Evolutionary conservation across 2,329 filamentous ascomycete genomes (phyloP), one percentile per base, ranked within the genome.

Genomic region (Teratosphaeria zuluensis): DNA sequence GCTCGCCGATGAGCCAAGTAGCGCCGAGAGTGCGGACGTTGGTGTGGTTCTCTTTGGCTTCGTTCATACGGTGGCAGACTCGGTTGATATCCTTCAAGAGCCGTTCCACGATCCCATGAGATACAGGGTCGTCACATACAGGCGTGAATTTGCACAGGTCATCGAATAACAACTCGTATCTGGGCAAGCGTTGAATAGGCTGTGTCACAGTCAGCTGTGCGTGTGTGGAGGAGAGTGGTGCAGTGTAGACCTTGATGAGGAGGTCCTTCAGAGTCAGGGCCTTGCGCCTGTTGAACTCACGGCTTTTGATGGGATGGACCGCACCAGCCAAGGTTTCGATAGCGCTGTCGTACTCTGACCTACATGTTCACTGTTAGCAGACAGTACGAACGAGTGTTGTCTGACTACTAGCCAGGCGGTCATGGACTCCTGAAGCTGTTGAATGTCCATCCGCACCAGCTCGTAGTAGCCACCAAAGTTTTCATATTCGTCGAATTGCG

Each of bases 401-500:
- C 9, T 21, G 24, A 11, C 8, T 33, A 54, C 58, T 42, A 30
- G 57, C 89, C 90, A 95, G 55, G 87, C 81, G 84, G 84, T 64
- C 89, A 64, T 81, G 6, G 81, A 82, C 60, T 85, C 82, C 62
- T 88, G 84, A 16, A 87, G 80, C 30, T 85, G 80, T 35, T 85
- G 83, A 38, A 95, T 77, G 63, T 95, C 90, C 63, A 88, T 85
- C 53, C 88, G 84, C 78, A 96, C 88, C 64, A 90, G 80, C 65
- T 95, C 90, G 72, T 94, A 95, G 69, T 92, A 92, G 56, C 88
- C 88, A 38, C 89, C 89, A 71, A 96, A 99, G 66, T 95, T 89
- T 74, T 95, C 89, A 70, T 99, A 99, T 55, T 87, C 80, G 69
- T 89, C 88, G 74, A 97, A 94, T 0, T 85, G 84, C 60, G 84